Evolutionary conservation across 208 protist species (phyloP), one percentile per base, ranked within the genome.

Genomic region (Leishmania martiniquensis): DNA sequence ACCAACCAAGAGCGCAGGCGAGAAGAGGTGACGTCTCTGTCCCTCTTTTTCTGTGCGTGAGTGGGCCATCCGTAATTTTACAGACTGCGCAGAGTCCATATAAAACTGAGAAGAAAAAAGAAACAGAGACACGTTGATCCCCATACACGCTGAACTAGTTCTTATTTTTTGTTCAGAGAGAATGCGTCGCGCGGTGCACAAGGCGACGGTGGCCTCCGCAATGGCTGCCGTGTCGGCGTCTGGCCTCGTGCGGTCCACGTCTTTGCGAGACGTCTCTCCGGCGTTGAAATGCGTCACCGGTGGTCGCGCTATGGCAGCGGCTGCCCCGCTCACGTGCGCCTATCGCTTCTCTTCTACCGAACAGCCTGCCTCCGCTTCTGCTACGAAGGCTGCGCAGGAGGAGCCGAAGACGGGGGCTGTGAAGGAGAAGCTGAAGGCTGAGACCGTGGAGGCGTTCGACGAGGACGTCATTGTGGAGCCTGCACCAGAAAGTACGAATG

Each of bases 391-490:
- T n/a, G n/a, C n/a, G 20, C 54, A 72, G 57, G 78, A 71, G 55
- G 79, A 85, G 49, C 67, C 72, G 49, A 85, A 81, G 66, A 32
- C 74, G 32, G 51, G 47, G 6, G 25, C 75, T 34, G 52, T 59
- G 20, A 55, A 72, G 57, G 78, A 71, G 55, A 81, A 85, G 49
- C 67, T 70, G 49, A 85, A 81, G 66, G 42, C 74, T 32, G 51
- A 54, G 6, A 13, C 75, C 25, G 52, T 59, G 25, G 84, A 83
- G 59, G 90, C 94, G 75, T 44, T 93, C 44, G 93, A 97, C 78
- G 93, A 97, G 59, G 93, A 97, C 65, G 89, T 97, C 42, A 88
- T 97, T 55, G 86, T 97, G 39, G 91, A 97, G 79, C 91, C 93
- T 10, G 76, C 84, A 37, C 88, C 89, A 42, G 84, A 86, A 37